Evolutionary conservation across 1,284 basidiomycete species (phyloP).

Genomic region (Termitomyces sp.): DNA sequence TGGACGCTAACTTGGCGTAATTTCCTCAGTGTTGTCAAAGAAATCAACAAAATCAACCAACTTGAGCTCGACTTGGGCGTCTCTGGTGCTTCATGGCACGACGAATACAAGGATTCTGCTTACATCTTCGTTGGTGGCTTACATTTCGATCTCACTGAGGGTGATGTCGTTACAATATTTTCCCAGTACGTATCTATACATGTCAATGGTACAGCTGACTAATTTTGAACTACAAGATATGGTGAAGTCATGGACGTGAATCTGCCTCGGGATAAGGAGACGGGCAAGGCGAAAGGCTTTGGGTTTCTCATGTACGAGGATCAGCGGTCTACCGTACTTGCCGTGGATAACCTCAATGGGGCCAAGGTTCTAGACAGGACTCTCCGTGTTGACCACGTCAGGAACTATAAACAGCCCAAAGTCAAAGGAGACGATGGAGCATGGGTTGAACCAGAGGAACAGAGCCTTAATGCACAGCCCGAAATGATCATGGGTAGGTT

Average conservation of each 20-base stretch:
- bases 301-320: slow-evolving; percentile 99
- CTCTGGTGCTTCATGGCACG: slow-evolving; percentile 88
- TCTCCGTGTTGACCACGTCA: slow-evolving; percentile 91
- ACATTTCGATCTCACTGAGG: slow-evolving; percentile 86
- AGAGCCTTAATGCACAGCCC: slow-evolving; percentile 82
- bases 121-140: slow-evolving; percentile 93
- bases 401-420: slow-evolving; percentile 87
- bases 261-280: slow-evolving; percentile 88
- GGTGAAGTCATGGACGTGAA: slow-evolving; percentile 96
- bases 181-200: slow-evolving; percentile 73
- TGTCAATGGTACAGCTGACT: neutral
- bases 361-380: slow-evolving; percentile 84
- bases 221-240: slow-evolving; percentile 51
- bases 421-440: slow-evolving; percentile 83
- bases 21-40: slow-evolving; percentile 73
- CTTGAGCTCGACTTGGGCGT: slow-evolving; percentile 82
- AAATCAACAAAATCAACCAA: slow-evolving; percentile 93
- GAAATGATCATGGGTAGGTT: slow-evolving; percentile 59
- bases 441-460: slow-evolving; percentile 80
- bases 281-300: slow-evolving; percentile 87
- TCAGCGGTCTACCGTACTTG: slow-evolving; percentile 92
- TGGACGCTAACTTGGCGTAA: slow-evolving; percentile 10
- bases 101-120: slow-evolving; percentile 96
- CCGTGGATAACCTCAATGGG: slow-evolving; percentile 98
- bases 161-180: slow-evolving; percentile 96